These are phyloP conservation scores for Aspergillus candidus DNA, from an alignment of 2,329 filamentous ascomycete genomes.

Conservation along the genomic window DNA sequence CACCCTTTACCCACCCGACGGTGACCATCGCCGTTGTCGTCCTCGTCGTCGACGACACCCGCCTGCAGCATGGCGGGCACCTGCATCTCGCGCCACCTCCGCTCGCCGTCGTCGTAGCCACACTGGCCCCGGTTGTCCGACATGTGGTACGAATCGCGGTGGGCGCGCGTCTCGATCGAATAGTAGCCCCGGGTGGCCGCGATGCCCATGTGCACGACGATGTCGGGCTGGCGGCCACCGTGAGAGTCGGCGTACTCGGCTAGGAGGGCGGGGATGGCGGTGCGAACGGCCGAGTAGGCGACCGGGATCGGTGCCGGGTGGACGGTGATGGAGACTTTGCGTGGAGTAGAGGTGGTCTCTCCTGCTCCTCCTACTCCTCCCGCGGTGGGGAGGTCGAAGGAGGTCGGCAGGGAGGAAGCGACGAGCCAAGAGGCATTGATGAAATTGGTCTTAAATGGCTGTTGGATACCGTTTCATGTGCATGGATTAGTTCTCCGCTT, in stretches of 20 bases:
- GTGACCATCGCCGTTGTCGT: too few species aligned
- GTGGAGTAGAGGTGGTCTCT: conserved; percentile 12
- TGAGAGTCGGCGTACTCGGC: conserved; percentile 36
- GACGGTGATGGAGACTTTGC: conserved; percentile 36
- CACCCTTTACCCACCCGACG: too few species aligned
- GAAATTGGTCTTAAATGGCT: conserved; percentile 72
- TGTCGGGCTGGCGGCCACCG: conserved; percentile 49
- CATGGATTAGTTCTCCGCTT: too few species aligned
- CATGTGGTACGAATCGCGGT: conserved; percentile 65
- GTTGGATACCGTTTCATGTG: neutral
- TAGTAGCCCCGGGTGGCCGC: conserved; percentile 61
- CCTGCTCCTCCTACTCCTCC: conserved; percentile 10
- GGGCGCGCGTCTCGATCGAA: conserved; percentile 63
- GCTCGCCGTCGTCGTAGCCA: conserved; percentile 42
- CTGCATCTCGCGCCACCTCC: conserved; percentile 48
- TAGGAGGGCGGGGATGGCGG: conserved; percentile 60
- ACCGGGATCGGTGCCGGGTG: conserved; percentile 65
- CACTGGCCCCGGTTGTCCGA: conserved; percentile 59
- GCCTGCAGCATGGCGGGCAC: conserved; percentile 50
- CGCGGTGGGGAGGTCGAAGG: conserved; percentile 46
- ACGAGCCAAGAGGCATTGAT: conserved; percentile 80
- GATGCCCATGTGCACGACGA: conserved; percentile 75
- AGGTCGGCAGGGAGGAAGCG: conserved; percentile 59
- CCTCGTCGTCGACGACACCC: conserved; percentile 25
- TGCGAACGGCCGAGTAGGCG: conserved; percentile 61